Percentiles rank a stretch among this genome's conserved stretches.
These are phyloP conservation scores for Spathaspora sp. DNA, from an alignment of 805 yeast genomes.

Conservation along the genomic window DNA sequence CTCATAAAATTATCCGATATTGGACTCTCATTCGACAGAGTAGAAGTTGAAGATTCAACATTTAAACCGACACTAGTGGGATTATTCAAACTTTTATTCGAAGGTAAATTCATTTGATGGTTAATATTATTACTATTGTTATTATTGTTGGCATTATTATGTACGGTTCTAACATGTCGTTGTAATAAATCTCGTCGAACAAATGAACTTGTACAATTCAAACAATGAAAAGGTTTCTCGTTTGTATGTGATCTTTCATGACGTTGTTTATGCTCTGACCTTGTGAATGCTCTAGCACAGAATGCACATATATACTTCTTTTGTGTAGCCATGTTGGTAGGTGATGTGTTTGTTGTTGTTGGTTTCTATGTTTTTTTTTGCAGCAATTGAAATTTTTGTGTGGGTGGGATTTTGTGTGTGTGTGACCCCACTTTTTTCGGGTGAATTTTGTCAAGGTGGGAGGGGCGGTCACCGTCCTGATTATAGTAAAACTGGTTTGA, in stretches of 20 bases:
- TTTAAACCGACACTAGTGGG: constrained; percentile 5
- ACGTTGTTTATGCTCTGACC: constrained; percentile 73
- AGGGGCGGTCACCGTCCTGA: too few species aligned
- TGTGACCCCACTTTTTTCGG: background rate
- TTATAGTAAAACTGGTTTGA: too few species aligned
- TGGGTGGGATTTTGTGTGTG: background rate
- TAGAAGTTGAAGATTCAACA: background rate
- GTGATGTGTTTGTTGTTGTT: background rate
- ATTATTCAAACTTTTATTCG: constrained; percentile 9
- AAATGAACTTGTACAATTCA: constrained; percentile 65
- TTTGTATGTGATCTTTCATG: constrained; percentile 80
- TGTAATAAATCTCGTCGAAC: constrained; percentile 76
- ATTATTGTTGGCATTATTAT: constrained; percentile 29
- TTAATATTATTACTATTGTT: constrained; percentile 26
- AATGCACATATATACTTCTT: constrained; percentile 73
- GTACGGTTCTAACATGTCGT: constrained; percentile 78
- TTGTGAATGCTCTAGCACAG: constrained; percentile 76
- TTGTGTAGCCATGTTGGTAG: constrained; percentile 36
- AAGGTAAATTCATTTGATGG: constrained; percentile 24
- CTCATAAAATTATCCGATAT: background rate
- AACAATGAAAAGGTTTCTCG: constrained; percentile 75
- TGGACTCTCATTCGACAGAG: background rate
- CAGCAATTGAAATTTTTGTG: background rate
- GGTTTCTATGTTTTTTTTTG: background rate
- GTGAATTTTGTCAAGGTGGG: background rate